Conservation (phyloP, 2,329 filamentous ascomycete species). For the Leptographium lundbergii region DNA sequence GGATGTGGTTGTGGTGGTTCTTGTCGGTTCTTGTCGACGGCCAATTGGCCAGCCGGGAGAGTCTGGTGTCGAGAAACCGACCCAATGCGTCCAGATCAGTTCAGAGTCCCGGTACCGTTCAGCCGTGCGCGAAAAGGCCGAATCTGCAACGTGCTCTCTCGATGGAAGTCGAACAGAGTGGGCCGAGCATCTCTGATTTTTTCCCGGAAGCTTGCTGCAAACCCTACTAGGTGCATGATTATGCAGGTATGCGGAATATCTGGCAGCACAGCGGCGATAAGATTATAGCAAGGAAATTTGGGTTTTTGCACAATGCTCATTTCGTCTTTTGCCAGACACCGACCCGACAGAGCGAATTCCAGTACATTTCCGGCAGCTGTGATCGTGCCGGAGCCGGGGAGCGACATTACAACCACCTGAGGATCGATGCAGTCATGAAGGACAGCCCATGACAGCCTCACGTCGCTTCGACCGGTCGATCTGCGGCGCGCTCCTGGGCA, state of each 20-base stretch:
- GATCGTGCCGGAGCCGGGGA: background rate
- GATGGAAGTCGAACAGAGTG: background rate
- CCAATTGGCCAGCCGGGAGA: background rate
- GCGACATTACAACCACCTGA: background rate
- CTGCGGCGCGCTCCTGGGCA: conserved; percentile 41
- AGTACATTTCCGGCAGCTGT: background rate
- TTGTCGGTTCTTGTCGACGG: background rate
- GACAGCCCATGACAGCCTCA: conserved; percentile 47
- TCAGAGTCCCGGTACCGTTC: too few species aligned
- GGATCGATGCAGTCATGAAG: conserved; percentile 29
- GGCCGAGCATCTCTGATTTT: background rate
- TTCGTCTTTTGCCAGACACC: background rate
- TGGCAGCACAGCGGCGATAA: conserved; percentile 1
- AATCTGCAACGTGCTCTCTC: background rate
- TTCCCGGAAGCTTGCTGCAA: background rate
- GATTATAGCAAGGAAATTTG: background rate
- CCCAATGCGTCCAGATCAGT: too few species aligned
- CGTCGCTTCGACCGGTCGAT: conserved; percentile 47
- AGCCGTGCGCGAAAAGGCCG: too few species aligned
- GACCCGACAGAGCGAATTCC: background rate
- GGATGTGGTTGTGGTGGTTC: too few species aligned
- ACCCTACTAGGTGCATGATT: background rate
- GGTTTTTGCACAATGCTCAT: background rate
- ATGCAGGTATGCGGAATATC: background rate
- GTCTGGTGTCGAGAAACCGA: background rate